Evolutionary conservation across 495 filamentous ascomycete genomes (phyloP), one percentile per base, ranked within the genome.

Genomic region (Penicillium macrosclerotiorum): DNA sequence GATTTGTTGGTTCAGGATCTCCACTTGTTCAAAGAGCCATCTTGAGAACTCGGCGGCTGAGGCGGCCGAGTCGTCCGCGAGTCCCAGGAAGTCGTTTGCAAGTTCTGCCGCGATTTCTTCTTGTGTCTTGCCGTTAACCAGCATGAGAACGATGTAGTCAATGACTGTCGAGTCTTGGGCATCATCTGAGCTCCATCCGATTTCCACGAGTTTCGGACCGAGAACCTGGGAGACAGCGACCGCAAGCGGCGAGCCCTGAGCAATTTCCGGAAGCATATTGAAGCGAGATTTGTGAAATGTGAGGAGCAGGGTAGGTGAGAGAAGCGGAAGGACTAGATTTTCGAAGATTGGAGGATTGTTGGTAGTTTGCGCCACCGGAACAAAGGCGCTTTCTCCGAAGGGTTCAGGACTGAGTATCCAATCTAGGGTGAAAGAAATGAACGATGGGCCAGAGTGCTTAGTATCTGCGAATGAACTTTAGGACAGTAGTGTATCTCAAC

Each of bases 121-220:
- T 60, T 93, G 84, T 5, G 85, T 88, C 68, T 95, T 96, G 45
- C 90, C 88, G 64, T 96, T 96, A 45, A 85, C 88, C 22, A 98
- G 78, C 92, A 96, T 97, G 42, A 96, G 77, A 34, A 96, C 86
- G 50, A 98, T 92, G 64, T 96, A 98, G 68, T 98, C 93, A 31
- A 89, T 85, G 45, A 98, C 76, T 9, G 90, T 86, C 12, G 86
- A 83, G 57, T 89, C 92, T 59, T 91, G 88, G 50, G 79, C 75
- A 45, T 82, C 84, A 31, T 85, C 86, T 33, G 84, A 81, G 32
- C 81, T 87, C 93, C 92, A 96, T 45, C 90, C 90, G 45, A 91
- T 84, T 65, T 98, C 92, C n/a, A 90, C 82, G 54, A 98, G 70
- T 68, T 96, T 96, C n/a, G 87, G 84, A 63, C 92, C 88, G 39